Evolutionary conservation across 2,329 filamentous ascomycete genomes (phyloP).

Genomic region (Dactylellina leptospora): DNA sequence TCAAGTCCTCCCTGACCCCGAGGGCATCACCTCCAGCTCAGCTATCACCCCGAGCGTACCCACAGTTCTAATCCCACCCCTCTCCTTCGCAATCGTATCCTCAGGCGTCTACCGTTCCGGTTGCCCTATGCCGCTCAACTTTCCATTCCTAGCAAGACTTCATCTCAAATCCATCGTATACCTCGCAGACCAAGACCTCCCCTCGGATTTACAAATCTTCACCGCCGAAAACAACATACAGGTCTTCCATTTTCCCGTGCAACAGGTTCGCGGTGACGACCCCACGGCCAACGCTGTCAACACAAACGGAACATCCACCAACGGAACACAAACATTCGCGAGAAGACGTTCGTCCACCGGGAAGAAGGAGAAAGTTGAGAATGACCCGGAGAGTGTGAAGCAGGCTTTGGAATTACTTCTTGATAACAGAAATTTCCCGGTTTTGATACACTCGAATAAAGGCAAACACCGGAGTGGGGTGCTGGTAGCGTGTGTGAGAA

Average conservation of each 20-base stretch:
- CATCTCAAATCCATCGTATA: slow-evolving; percentile 56
- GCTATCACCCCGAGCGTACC: too few relatives aligned
- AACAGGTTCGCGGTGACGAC: slow-evolving; percentile 27
- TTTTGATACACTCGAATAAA: slow-evolving; percentile 57
- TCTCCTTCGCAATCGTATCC: slow-evolving; percentile 56
- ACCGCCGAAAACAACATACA: slow-evolving; percentile 46
- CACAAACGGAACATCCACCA: neutral
- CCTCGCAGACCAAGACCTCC: slow-evolving; percentile 55
- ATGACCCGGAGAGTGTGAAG: slow-evolving; percentile 54
- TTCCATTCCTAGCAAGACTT: slow-evolving; percentile 56
- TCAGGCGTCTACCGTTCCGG: slow-evolving; percentile 56
- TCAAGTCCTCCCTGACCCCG: too few relatives aligned
- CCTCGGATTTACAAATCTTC: slow-evolving; percentile 54
- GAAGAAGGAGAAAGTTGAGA: slow-evolving; percentile 49
- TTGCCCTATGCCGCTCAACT: slow-evolving; percentile 57
- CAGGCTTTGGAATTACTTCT: slow-evolving; percentile 54
- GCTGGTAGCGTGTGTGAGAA: slow-evolving; percentile 56
- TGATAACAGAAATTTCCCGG: slow-evolving; percentile 56
- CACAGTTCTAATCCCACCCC: slow-evolving; percentile 54
- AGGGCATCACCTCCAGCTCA: too few relatives aligned
- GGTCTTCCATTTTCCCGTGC: slow-evolving; percentile 50
- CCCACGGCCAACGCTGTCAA: slow-evolving; percentile 17
- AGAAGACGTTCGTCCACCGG: neutral
- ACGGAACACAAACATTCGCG: neutral
- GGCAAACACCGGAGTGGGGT: slow-evolving; percentile 57